These are phyloP conservation scores for Yarrowia divulgata DNA, from an alignment of 805 yeast species.

Conservation along the genomic window DNA sequence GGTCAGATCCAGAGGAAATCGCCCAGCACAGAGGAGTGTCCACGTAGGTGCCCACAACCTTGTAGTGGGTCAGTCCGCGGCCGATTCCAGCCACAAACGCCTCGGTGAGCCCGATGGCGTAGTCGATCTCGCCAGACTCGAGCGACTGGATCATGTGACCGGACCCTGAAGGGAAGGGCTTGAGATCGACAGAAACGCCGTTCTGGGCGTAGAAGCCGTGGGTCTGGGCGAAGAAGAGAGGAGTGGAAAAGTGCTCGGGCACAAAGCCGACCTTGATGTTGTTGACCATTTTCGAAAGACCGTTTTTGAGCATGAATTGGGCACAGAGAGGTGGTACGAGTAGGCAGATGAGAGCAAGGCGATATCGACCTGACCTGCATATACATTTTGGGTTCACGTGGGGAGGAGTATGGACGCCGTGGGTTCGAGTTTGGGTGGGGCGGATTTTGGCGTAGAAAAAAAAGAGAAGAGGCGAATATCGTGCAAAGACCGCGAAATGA, in stretches of 20 bases:
- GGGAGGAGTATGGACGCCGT: too few relatives aligned
- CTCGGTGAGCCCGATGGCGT: conserved; percentile 90
- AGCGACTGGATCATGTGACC: conserved; percentile 84
- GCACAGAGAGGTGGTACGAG: background rate
- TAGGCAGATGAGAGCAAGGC: background rate
- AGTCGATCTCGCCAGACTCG: conserved; percentile 49
- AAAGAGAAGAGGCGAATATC: too few relatives aligned
- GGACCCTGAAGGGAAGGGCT: conserved; percentile 84
- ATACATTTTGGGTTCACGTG: background rate
- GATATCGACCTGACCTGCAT: background rate
- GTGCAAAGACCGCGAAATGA: too few relatives aligned
- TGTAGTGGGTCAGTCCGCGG: conserved; percentile 69
- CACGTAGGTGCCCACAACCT: conserved; percentile 82
- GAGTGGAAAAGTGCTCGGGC: conserved; percentile 93
- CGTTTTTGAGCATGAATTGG: conserved; percentile 22
- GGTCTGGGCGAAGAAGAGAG: conserved; percentile 71
- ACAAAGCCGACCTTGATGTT: conserved; percentile 68
- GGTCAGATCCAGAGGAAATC: conserved; percentile 72
- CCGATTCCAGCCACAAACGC: conserved; percentile 86
- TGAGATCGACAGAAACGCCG: conserved; percentile 62
- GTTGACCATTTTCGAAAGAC: conserved; percentile 15
- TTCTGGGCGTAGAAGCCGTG: conserved; percentile 62
- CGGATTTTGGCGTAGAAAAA: too few relatives aligned
- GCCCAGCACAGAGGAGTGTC: conserved; percentile 91
- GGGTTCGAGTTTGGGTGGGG: too few relatives aligned